Conservation (phyloP, 345 rosid genomes). For the Hevea brasiliensis region DNA sequence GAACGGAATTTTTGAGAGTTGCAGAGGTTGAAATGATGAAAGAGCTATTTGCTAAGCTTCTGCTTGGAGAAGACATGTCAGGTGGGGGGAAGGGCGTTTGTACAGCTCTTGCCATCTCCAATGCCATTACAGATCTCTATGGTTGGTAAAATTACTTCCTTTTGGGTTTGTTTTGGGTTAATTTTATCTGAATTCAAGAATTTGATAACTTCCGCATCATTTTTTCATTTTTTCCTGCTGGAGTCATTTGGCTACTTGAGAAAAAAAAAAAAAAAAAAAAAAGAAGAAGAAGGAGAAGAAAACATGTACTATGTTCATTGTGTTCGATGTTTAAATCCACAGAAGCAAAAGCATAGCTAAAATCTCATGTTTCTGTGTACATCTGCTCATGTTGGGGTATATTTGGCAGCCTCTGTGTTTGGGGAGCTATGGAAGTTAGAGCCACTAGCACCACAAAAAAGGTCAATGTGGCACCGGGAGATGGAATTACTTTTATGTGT, state of each 20-base stretch:
- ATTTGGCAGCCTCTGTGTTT: conserved; percentile 31
- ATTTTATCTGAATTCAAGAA: neutral
- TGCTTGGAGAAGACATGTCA: conserved; percentile 66
- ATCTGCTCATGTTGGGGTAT: conserved; percentile 1
- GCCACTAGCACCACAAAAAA: conserved; percentile 24
- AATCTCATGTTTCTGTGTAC: neutral
- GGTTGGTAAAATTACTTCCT: conserved; percentile 15
- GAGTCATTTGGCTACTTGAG: neutral
- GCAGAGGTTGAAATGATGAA: conserved; percentile 49
- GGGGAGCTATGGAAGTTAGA: conserved; percentile 33
- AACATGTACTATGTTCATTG: neutral
- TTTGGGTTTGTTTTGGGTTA: neutral
- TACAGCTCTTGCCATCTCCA: conserved; percentile 49
- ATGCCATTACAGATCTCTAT: conserved; percentile 40
- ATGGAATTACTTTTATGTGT: conserved; percentile 33
- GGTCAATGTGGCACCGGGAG: conserved; percentile 31
- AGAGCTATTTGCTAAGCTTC: conserved; percentile 49
- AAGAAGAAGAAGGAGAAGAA: no score
- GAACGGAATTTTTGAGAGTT: neutral
- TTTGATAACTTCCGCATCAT: neutral
- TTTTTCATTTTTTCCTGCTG: neutral
- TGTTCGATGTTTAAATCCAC: neutral
- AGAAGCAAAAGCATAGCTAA: neutral
- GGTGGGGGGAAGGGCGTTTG: conserved; percentile 52
- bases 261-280: neutral